These are phyloP conservation scores for Hypomontagnella monticulosa DNA, from an alignment of 495 filamentous ascomycete genomes.

Conservation along the genomic window DNA sequence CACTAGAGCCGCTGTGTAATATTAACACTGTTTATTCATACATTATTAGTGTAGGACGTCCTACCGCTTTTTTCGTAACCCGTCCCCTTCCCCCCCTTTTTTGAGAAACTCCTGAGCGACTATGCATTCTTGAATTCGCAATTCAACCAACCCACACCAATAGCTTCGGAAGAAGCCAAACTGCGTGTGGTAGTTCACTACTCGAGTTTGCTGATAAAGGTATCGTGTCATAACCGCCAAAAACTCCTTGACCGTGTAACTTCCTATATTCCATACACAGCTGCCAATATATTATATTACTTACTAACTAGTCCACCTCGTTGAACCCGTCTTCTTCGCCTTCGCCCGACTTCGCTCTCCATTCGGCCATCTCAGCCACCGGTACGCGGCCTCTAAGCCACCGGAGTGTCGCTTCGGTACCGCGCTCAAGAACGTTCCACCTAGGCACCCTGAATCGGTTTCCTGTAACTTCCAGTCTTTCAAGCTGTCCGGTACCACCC, in stretches of 20 bases:
- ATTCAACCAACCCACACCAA: slow-evolving; percentile 24
- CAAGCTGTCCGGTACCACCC: slow-evolving; percentile 63
- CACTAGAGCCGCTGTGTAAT: neutral
- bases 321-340: slow-evolving; percentile 50
- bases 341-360: slow-evolving; percentile 52
- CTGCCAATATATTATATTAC: slow-evolving; percentile 12
- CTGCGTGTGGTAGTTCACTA: slow-evolving; percentile 31
- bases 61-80: slow-evolving; percentile 5
- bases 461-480: slow-evolving; percentile 72
- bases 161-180: slow-evolving; percentile 7
- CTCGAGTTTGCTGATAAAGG: slow-evolving; percentile 4
- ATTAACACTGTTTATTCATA: slow-evolving; percentile 2
- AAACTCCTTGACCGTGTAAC: slow-evolving; percentile 24
- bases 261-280: slow-evolving; percentile 7
- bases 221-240: slow-evolving; percentile 23
- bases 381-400: slow-evolving; percentile 85
- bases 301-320: slow-evolving; percentile 40
- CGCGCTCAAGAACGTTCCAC: slow-evolving; percentile 85
- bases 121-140: slow-evolving; percentile 26
- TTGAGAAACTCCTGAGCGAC: neutral
- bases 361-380: slow-evolving; percentile 65
- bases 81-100: slow-evolving; percentile 4
- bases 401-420: slow-evolving; percentile 84
- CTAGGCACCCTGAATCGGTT: slow-evolving; percentile 89
- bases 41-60: slow-evolving; percentile 12